phyloP scores from a whole-genome alignment of 345 rosid species.

The Turritis glabra region DNA sequence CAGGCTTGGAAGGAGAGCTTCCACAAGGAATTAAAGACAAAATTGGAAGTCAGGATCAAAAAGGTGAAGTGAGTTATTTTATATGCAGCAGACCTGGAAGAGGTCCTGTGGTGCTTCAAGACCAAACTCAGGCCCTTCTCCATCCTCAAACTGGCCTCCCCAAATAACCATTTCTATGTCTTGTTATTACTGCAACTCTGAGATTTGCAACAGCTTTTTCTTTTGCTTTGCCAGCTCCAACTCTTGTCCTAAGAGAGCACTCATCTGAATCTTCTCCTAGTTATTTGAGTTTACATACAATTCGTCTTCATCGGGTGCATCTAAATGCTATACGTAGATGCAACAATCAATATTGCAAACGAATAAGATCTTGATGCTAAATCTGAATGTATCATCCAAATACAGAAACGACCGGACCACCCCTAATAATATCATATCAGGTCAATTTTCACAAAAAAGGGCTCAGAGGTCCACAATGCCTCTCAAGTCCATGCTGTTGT shows the following conservation, averaged over 20 bases:
- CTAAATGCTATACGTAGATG: background rate
- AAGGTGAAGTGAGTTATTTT: constrained; percentile 79
- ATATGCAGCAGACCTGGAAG: constrained; percentile 89
- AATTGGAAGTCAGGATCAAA: constrained; percentile 50
- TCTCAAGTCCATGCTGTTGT: background rate
- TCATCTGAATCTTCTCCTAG: background rate
- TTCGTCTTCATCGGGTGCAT: background rate
- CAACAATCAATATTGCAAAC: background rate
- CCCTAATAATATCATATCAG: background rate
- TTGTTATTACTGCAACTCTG: background rate
- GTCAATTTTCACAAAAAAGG: background rate
- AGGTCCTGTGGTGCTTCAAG: constrained; percentile 72
- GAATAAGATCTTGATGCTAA: background rate
- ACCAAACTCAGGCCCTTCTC: constrained; percentile 67
- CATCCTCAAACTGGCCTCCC: constrained; percentile 70
- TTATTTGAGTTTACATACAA: constrained; percentile 11
- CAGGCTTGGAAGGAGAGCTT: constrained; percentile 60
- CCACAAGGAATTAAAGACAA: constrained; percentile 64
- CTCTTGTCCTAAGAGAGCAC: constrained; percentile 18
- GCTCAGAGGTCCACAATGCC: background rate
- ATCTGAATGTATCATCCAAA: background rate
- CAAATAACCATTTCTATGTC: constrained; percentile 38
- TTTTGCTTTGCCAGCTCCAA: background rate
- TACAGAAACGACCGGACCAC: background rate
- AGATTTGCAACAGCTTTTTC: background rate